Base-by-base conservation (phyloP, 495 filamentous ascomycete species). In the Xylaria longipes region DNA sequence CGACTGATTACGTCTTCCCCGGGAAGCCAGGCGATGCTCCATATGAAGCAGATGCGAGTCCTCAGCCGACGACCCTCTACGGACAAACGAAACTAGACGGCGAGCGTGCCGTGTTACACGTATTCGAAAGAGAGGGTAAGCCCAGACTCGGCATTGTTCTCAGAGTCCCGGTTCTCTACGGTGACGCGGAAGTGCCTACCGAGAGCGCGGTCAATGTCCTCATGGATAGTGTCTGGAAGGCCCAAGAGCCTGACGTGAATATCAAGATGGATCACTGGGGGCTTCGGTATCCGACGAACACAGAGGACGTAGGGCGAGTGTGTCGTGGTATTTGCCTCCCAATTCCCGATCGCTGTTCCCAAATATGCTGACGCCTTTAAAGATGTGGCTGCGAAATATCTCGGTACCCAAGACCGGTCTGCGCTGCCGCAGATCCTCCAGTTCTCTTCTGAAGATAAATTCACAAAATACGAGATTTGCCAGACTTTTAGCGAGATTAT, bases 401-500 rank as follows among this genome's bases (percentile, higher is more conserved):
- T 92, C 46, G 74, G 77, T 7, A 78, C 80, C 0, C 72, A 77
- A 50, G 83, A 87, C 37, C 73, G 79, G 52, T 74, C 81, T 2
- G 71, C 72, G 17, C 80, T 97, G 66, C 94, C 94, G 1, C 86
- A 80, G 62, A 89, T 94, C 65, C 84, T 97, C 20, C 95, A 98
- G 71, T 97, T 98, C 84, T 92, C 91, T 3, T 92, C 92, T 31
- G 94, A 97, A 81, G 93, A 96, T 72, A 87, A 87, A 71, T 92
- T 90, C 82, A 97, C 95, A 57, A 97, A 97, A 84, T 97, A 95
- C 77, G 90, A 95, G 80, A 97, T 98, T 56, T 95, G 92, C 77
- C 82, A 94, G 82, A 82, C 89, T 25, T 88, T 98, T 76, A 92
- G 89, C 20, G 90, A 94, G 72, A 93, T 97, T 68, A 86, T 95